These are phyloP conservation scores for Osmanthus fragrans DNA, from an alignment of 257 asterid genomes.

Conservation along the genomic window DNA sequence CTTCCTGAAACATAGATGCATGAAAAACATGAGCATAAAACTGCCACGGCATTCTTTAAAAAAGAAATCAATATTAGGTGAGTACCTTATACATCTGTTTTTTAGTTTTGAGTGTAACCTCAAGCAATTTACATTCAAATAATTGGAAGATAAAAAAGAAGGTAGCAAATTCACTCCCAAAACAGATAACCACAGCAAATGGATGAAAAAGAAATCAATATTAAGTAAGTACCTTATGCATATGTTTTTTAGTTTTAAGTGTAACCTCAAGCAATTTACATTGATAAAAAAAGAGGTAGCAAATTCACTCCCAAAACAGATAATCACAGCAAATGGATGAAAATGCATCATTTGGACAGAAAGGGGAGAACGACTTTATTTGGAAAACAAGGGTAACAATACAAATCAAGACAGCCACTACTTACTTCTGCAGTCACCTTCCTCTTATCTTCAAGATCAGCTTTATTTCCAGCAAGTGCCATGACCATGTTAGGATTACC, in stretches of 20 bases:
- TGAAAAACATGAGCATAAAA: conserved; percentile 21
- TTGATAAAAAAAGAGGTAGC: not conserved
- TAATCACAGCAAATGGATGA: not conserved
- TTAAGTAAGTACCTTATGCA: not conserved
- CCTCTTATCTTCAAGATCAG: conserved; percentile 86
- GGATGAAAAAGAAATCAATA: not conserved
- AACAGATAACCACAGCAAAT: not conserved
- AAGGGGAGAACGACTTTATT: not conserved
- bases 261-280: not conserved
- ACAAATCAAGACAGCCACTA: conserved; percentile 9
- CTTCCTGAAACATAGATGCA: conserved; percentile 31
- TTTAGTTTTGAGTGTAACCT: not conserved
- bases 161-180: not conserved
- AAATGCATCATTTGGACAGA: not conserved
- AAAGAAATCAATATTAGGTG: not conserved
- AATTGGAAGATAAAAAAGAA: not conserved
- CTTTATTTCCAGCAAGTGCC: conserved; percentile 95
- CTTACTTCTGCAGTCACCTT: conserved; percentile 80
- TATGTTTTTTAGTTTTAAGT: not conserved
- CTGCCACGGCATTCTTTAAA: not conserved
- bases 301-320: not conserved
- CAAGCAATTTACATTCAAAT: not conserved
- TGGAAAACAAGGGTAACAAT: conserved; percentile 15
- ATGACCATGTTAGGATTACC: conserved; percentile 89
- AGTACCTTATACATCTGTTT: not conserved